A percentile compares a stretch with the other conserved stretches of the same genome.
phyloP scores from a whole-genome alignment of 2,329 filamentous ascomycete species.

The Cercospora sp. region DNA sequence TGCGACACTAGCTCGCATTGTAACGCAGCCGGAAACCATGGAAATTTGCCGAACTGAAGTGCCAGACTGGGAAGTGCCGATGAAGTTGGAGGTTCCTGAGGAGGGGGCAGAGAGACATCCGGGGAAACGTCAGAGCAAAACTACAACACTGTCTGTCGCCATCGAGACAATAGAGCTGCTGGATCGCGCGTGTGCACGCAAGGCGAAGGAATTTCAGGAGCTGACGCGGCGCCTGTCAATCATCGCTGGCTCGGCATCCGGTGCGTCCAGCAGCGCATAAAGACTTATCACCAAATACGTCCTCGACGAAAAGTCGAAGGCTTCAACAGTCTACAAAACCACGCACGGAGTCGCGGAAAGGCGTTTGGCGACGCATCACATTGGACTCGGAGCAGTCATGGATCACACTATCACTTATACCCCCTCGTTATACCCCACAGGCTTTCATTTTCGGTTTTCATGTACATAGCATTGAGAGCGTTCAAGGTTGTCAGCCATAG shows the following conservation, averaged over 20 bases:
- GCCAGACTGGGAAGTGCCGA: constrained; percentile 22
- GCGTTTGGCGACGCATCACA: neutral
- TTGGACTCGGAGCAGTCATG: neutral
- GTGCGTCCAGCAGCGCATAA: neutral
- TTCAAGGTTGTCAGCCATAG: neutral
- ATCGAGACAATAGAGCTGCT: constrained; percentile 24
- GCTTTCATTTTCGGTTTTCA: neutral
- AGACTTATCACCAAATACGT: neutral
- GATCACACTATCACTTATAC: neutral
- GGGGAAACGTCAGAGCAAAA: constrained; percentile 26
- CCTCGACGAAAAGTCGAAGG: neutral
- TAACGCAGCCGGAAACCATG: constrained; percentile 20
- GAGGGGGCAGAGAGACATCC: constrained; percentile 16
- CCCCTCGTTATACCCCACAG: neutral
- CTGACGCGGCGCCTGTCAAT: constrained; percentile 8
- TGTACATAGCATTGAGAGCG: constrained; percentile 6
- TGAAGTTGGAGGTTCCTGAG: constrained; percentile 21
- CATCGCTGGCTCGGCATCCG: constrained; percentile 7
- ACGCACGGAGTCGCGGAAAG: neutral
- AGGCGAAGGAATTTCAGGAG: constrained; percentile 19
- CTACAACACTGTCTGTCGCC: constrained; percentile 24
- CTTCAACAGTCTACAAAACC: neutral
- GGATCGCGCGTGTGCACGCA: constrained; percentile 18
- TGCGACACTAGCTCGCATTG: constrained; percentile 23
- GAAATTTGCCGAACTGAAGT: constrained; percentile 22